Evolutionary conservation across 495 filamentous ascomycete genomes (phyloP).

Genomic region (Penicillium odoratum): DNA sequence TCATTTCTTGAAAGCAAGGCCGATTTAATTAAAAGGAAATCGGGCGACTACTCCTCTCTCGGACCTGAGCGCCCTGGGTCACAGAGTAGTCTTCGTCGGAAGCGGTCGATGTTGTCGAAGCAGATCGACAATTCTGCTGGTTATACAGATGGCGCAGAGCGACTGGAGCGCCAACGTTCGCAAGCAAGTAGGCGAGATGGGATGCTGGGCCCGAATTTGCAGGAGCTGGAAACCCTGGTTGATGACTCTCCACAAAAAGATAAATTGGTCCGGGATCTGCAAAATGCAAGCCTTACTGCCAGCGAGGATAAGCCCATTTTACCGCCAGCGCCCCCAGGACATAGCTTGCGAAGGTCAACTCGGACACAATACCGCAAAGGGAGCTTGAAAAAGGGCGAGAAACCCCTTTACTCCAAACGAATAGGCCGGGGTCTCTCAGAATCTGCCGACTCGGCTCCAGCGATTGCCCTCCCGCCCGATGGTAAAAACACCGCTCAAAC

Average conservation of each 20-base stretch:
- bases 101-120: conserved; percentile 93
- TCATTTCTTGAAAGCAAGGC: conserved; percentile 92
- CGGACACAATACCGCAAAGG: conserved; percentile 90
- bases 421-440: conserved; percentile 56
- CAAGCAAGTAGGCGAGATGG: conserved; percentile 52
- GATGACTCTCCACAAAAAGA: conserved; percentile 64
- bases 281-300: conserved; percentile 49
- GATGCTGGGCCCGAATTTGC: conserved; percentile 57
- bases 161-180: conserved; percentile 74
- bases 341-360: conserved; percentile 83
- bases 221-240: conserved; percentile 75
- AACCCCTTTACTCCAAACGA: conserved; percentile 74
- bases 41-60: conserved; percentile 66
- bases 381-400: conserved; percentile 77
- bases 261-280: conserved; percentile 35
- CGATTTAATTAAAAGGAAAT: conserved; percentile 81
- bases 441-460: conserved; percentile 55
- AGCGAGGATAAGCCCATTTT: conserved; percentile 88
- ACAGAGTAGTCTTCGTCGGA: conserved; percentile 67
- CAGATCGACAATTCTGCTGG: conserved; percentile 79
- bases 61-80: conserved; percentile 62
- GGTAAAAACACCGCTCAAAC: conserved; percentile 45
- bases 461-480: conserved; percentile 33
- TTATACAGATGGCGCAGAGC: conserved; percentile 87
- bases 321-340: conserved; percentile 67